Evolutionary conservation across 306 rosid genomes (phyloP).

Genomic region (Spatholobus suberectus): DNA sequence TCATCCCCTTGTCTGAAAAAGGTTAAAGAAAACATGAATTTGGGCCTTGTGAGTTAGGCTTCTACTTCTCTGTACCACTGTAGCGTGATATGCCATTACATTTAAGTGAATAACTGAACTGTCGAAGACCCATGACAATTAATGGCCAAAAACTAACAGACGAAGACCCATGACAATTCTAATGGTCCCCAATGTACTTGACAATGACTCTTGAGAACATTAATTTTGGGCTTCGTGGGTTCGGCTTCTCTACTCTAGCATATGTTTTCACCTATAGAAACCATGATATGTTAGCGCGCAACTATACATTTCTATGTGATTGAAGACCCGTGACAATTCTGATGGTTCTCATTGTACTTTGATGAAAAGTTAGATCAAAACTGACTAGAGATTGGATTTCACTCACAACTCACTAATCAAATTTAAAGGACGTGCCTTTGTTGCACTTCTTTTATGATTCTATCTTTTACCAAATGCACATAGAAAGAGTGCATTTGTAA

Average conservation of each 20-base stretch:
- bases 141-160: background rate
- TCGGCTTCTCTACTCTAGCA: background rate
- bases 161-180: background rate
- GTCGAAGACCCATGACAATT: background rate
- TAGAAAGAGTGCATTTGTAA: background rate
- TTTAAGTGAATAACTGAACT: background rate
- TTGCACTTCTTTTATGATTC: background rate
- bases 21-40: background rate
- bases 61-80: background rate
- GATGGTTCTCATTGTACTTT: slow-evolving; percentile 26
- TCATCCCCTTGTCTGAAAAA: background rate
- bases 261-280: background rate
- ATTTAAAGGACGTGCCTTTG: slow-evolving; percentile 2
- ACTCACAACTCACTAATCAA: background rate
- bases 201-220: background rate
- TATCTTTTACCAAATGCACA: background rate
- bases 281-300: slow-evolving; percentile 7
- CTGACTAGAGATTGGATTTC: slow-evolving; percentile 25
- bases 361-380: slow-evolving; percentile 6
- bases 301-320: background rate
- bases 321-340: slow-evolving; percentile 1
- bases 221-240: background rate
- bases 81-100: background rate
- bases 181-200: slow-evolving; percentile 8
- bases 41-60: slow-evolving; percentile 5